These are phyloP conservation scores for Delphinella strobiligena DNA, from an alignment of 2,329 filamentous ascomycete genomes.

Conservation along the genomic window DNA sequence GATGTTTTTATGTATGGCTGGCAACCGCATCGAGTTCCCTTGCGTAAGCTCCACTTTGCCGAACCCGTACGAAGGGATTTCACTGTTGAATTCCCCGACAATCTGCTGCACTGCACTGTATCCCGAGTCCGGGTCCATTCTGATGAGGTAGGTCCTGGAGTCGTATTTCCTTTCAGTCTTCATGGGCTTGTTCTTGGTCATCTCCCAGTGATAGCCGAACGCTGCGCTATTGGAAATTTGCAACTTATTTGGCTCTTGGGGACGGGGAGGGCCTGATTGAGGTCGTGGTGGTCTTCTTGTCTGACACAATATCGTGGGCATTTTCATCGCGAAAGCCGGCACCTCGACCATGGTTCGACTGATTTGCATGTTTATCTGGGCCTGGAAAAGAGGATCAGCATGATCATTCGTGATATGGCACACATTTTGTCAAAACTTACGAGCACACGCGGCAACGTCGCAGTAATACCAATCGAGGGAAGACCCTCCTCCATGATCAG, in stretches of 20 bases:
- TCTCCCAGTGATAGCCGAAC: too few species aligned
- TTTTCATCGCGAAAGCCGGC: background rate
- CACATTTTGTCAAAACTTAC: background rate
- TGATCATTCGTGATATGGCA: background rate
- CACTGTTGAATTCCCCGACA: background rate
- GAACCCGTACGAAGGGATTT: background rate
- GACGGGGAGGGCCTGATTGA: too few species aligned
- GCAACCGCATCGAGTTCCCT: too few species aligned
- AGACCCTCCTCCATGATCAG: slow-evolving; percentile 39
- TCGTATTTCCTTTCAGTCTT: too few species aligned
- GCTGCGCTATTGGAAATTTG: too few species aligned
- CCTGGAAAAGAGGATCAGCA: background rate
- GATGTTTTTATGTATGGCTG: too few species aligned
- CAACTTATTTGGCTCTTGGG: too few species aligned
- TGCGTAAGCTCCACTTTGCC: background rate
- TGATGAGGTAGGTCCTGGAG: too few species aligned
- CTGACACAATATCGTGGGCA: background rate
- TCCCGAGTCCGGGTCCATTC: too few species aligned
- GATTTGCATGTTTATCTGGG: background rate
- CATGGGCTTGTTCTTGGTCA: too few species aligned
- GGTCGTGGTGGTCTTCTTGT: background rate
- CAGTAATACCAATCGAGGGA: background rate
- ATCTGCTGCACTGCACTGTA: background rate
- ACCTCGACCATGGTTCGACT: background rate
- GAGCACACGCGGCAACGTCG: background rate